Evolutionary conservation across 148 eudicot species (phyloP), one percentile per base, ranked within the genome.

Genomic region (Rhododendron mucronatum): DNA sequence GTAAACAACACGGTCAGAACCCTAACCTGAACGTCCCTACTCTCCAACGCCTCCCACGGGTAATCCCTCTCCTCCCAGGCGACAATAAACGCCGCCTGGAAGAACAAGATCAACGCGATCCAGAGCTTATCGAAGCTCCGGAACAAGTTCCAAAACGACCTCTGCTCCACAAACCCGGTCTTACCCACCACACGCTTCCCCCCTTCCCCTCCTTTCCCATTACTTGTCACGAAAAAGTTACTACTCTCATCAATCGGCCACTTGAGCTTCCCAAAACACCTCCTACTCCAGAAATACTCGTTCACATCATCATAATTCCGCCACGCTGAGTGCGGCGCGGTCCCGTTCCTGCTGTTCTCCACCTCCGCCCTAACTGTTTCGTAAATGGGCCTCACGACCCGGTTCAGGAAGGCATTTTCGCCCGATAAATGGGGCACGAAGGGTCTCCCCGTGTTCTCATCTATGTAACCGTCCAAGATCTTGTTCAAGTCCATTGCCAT

Each of bases 101-200:
- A 86, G 88, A 94, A 95, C 93, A 95, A 77, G 51, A 93, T 78
- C 87, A 95, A 61, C 95, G 93, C 91, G 39, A 95, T 90, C 98
- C 98, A 94, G 55, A 95, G 82, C 91, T 93, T 89, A 83, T 95
- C 98, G 67, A 95, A 95, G 86, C 97, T 94, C 85, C 96, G 84
- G 85, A 85, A 92, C 88, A 95, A 69, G 81, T 95, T 95, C 95
- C 94, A 95, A 87, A 95, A 95, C 5, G 98, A 94, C 39, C 98
- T 88, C 84, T 94, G 98, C 88, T 95, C 98, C 3, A 95, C 98
- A 88, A 95, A 95, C 21, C 98, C 97, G 0, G 97, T 95, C 91
- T 94, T 95, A 78, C 98, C 98, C 20, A 94, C 97, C 65, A 57
- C 63, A 21, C n/a, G 89, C 89, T 89, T 92, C 63, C 26, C 14